Evolutionary conservation across 2,329 filamentous ascomycete species (phyloP).

Genomic region (Juglanconis sp.): DNA sequence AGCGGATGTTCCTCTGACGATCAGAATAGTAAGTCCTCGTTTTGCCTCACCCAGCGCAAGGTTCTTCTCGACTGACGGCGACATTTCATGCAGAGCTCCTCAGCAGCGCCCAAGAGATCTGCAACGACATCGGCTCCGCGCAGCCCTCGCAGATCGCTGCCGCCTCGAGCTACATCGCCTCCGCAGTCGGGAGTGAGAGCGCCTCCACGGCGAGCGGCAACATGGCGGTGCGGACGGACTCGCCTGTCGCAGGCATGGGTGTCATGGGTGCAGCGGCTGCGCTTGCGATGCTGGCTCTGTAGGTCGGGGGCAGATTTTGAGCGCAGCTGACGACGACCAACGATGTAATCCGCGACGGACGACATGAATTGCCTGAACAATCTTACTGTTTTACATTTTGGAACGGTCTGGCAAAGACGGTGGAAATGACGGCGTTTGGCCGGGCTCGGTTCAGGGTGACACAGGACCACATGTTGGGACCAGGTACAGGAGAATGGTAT

Average conservation of each 20-base stretch:
- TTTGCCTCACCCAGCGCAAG: not conserved
- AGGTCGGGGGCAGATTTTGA: not conserved
- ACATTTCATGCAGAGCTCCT: conserved; percentile 2
- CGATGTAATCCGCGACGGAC: not conserved
- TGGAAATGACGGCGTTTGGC: not conserved
- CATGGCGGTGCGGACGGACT: not conserved
- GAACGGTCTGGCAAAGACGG: not conserved
- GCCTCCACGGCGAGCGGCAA: conserved; percentile 5
- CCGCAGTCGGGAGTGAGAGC: conserved; percentile 5
- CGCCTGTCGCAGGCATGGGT: conserved; percentile 11
- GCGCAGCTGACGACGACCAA: not conserved
- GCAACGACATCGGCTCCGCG: conserved; percentile 7
- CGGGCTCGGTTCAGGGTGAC: not conserved
- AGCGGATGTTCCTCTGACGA: conserved; percentile 9
- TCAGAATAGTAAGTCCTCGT: conserved; percentile 8
- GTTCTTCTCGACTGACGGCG: not conserved
- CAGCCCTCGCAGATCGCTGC: conserved; percentile 10
- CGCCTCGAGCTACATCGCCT: conserved; percentile 13
- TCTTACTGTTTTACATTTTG: too few species aligned
- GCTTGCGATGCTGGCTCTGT: conserved; percentile 13
- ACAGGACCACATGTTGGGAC: not conserved
- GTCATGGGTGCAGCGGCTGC: conserved; percentile 14
- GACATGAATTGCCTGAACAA: too few species aligned
- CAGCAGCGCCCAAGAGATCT: conserved; percentile 6
- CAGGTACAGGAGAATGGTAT: not conserved